phyloP scores from a whole-genome alignment of 441 rosid species.

The Lepidium campestre region DNA sequence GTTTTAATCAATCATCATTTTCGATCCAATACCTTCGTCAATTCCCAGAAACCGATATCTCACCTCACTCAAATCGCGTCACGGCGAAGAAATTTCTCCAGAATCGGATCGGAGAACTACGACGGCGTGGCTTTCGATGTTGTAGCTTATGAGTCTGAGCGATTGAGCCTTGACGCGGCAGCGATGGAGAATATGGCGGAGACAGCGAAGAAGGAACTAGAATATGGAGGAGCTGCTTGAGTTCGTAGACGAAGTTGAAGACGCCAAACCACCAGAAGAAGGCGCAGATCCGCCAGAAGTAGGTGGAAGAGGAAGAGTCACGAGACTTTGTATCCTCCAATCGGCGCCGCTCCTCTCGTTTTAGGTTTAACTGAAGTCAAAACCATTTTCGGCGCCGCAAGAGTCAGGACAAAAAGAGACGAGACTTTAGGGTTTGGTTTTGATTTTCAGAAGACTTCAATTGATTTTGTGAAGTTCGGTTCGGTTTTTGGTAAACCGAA shows the following conservation, averaged over 20 bases:
- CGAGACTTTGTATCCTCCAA: too few relatives aligned
- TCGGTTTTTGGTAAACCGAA: too few relatives aligned
- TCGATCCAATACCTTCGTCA: background rate
- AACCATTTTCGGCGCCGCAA: too few relatives aligned
- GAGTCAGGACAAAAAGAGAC: too few relatives aligned
- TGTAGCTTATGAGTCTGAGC: conserved; percentile 55
- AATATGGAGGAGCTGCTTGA: conserved; percentile 1
- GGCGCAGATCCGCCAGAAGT: conserved; percentile 20
- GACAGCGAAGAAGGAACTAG: conserved; percentile 39
- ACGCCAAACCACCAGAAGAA: conserved; percentile 8
- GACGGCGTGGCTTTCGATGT: conserved; percentile 45
- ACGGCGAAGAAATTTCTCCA: conserved; percentile 3
- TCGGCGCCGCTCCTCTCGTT: too few relatives aligned
- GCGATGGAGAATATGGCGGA: conserved; percentile 74
- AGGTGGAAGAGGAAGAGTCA: conserved; percentile 64
- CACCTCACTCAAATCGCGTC: background rate
- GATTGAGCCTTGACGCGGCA: conserved; percentile 57
- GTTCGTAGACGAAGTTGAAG: background rate
- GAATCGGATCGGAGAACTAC: conserved; percentile 21
- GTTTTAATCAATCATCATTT: background rate
- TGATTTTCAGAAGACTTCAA: too few relatives aligned
- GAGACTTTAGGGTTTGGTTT: too few relatives aligned
- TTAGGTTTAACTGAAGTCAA: too few relatives aligned
- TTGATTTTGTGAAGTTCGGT: too few relatives aligned
- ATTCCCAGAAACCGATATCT: background rate